These are phyloP conservation scores for Zoysia pacifica DNA, from an alignment of 176 grass and related monocot species.

Conservation along the genomic window DNA sequence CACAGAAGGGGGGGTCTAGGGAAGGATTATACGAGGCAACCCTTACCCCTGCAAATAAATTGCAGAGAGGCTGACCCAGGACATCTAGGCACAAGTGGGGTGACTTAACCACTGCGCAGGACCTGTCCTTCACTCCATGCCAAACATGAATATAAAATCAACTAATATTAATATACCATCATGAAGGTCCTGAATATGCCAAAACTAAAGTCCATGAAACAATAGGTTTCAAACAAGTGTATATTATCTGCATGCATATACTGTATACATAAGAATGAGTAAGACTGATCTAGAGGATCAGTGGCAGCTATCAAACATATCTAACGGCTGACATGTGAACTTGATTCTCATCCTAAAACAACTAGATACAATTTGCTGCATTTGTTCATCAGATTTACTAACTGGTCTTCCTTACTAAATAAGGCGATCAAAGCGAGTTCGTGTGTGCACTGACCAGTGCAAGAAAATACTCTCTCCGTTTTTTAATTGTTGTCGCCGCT, in stretches of 20 bases:
- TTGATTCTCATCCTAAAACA: not conserved
- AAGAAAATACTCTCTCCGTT: not conserved
- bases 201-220: constrained; percentile 1
- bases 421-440: not conserved
- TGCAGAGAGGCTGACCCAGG: too few relatives aligned
- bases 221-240: not conserved
- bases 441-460: not conserved
- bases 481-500: too few relatives aligned
- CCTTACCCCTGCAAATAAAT: too few relatives aligned
- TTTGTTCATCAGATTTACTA: not conserved
- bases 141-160: not conserved
- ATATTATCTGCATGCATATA: not conserved
- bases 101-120: too few relatives aligned
- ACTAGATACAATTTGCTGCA: not conserved
- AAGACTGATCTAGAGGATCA: not conserved
- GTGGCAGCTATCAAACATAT: not conserved
- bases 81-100: too few relatives aligned
- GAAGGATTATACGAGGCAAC: too few relatives aligned
- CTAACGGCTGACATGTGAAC: not conserved
- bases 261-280: not conserved
- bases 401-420: not conserved
- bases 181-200: not conserved
- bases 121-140: not conserved
- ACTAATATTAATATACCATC: not conserved
- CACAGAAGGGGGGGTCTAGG: too few relatives aligned